Percentiles rank a stretch among this genome's conserved stretches.
Evolutionary conservation across 1,139 yeast genomes (phyloP).

Genomic region (Kodamaea plutei): DNA sequence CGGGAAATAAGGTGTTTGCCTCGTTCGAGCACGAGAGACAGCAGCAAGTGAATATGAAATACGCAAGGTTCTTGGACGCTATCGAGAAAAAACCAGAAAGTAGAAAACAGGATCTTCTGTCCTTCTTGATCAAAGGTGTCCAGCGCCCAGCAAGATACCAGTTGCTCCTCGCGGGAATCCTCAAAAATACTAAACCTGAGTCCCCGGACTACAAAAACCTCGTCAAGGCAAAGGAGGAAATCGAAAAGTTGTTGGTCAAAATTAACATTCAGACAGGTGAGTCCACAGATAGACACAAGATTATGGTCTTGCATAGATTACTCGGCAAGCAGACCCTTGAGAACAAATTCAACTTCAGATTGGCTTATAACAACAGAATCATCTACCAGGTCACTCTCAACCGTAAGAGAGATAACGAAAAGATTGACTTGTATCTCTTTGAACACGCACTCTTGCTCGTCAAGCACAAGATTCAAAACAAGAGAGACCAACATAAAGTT

Average conservation of each 20-base stretch:
- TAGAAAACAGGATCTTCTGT: conserved; percentile 84
- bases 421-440: conserved; percentile 77
- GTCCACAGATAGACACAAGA: conserved; percentile 87
- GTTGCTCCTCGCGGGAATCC: conserved; percentile 72
- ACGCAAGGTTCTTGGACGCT: conserved; percentile 90
- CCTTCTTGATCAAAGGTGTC: conserved; percentile 91
- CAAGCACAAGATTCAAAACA: conserved; percentile 80
- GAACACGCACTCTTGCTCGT: conserved; percentile 87
- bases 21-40: conserved; percentile 95
- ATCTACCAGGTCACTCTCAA: conserved; percentile 70
- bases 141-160: conserved; percentile 96
- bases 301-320: conserved; percentile 77
- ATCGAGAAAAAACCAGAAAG: conserved; percentile 87
- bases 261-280: conserved; percentile 92
- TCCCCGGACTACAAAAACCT: conserved; percentile 72
- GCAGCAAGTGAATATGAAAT: conserved; percentile 81
- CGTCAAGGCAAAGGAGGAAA: conserved; percentile 68
- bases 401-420: conserved; percentile 70
- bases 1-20: conserved; percentile 96
- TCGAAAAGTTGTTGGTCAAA: conserved; percentile 70
- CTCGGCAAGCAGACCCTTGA: conserved; percentile 81
- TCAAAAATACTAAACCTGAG: conserved; percentile 74
- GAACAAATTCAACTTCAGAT: conserved; percentile 52
- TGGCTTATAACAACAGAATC: conserved; percentile 78
- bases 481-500: conserved; percentile 87